These are phyloP conservation scores for Oidium heveae DNA, from an alignment of 2,329 filamentous ascomycete species.

Conservation along the genomic window DNA sequence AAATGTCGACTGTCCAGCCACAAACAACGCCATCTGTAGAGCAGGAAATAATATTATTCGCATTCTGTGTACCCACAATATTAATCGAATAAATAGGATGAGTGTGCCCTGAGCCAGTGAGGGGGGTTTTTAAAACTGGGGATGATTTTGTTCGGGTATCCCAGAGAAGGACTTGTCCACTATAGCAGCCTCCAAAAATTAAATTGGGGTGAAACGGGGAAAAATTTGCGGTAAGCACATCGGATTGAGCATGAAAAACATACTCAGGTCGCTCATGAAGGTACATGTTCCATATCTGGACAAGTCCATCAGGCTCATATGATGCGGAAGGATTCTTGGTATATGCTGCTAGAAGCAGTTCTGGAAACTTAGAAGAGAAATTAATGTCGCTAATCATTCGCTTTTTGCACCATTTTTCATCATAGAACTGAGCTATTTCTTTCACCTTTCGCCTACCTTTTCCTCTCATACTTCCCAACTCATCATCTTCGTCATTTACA, in stretches of 20 bases:
- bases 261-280: constrained; percentile 89
- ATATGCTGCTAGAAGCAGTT: constrained; percentile 80
- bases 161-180: constrained; percentile 88
- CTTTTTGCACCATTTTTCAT: constrained; percentile 90
- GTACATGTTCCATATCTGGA: constrained; percentile 94
- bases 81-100: constrained; percentile 90
- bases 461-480: constrained; percentile 40
- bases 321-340: constrained; percentile 93
- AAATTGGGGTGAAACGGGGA: constrained; percentile 96
- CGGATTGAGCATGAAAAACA: constrained; percentile 85
- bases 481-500: constrained; percentile 60
- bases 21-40: constrained; percentile 93
- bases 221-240: constrained; percentile 86
- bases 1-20: constrained; percentile 94
- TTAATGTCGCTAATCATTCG: constrained; percentile 88
- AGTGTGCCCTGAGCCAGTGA: constrained; percentile 85
- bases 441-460: constrained; percentile 53
- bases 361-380: constrained; percentile 87
- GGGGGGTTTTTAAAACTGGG: constrained; percentile 83
- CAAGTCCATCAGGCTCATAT: constrained; percentile 74
- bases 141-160: constrained; percentile 75
- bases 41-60: constrained; percentile 93
- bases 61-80: constrained; percentile 93
- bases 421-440: constrained; percentile 81
- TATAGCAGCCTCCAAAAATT: constrained; percentile 89